A percentile compares a stretch with the other conserved stretches of the same genome.
Conservation (phyloP, 2,329 filamentous ascomycete species). For the Cladorrhinum sp. region DNA sequence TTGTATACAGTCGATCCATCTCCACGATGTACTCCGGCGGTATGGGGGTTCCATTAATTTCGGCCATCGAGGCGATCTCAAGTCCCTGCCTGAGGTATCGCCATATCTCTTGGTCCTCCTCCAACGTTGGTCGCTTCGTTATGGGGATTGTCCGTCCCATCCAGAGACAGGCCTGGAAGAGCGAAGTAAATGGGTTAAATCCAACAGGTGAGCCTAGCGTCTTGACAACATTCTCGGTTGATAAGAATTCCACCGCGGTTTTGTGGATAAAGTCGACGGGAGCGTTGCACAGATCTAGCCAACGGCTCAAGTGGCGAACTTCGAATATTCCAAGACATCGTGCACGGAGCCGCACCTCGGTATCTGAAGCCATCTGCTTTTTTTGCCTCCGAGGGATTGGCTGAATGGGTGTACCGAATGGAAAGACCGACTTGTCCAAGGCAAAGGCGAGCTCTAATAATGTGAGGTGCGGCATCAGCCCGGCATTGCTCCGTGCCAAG, state of each 20-base stretch:
- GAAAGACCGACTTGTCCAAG: background rate
- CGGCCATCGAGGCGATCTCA: background rate
- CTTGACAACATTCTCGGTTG: background rate
- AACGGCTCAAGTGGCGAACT: background rate
- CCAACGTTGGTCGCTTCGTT: too few relatives aligned
- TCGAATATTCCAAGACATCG: background rate
- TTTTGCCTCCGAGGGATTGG: background rate
- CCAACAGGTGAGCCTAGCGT: background rate
- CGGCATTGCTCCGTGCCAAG: background rate
- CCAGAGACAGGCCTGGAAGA: background rate
- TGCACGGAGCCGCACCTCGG: background rate
- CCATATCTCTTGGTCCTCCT: background rate
- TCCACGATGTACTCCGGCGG: too few relatives aligned
- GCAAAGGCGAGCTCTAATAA: background rate
- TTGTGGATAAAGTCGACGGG: background rate
- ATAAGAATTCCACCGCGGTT: background rate
- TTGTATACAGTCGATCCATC: too few relatives aligned
- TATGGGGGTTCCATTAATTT: background rate
- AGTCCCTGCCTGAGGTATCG: background rate
- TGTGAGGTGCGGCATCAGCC: background rate
- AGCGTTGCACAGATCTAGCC: background rate
- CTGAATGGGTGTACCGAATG: background rate
- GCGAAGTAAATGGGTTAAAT: background rate
- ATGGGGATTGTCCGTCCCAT: background rate
- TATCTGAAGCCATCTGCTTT: background rate